Evolutionary conservation across 176 grass and related monocot species (phyloP).

Genomic region (Oryza glumipatula): DNA sequence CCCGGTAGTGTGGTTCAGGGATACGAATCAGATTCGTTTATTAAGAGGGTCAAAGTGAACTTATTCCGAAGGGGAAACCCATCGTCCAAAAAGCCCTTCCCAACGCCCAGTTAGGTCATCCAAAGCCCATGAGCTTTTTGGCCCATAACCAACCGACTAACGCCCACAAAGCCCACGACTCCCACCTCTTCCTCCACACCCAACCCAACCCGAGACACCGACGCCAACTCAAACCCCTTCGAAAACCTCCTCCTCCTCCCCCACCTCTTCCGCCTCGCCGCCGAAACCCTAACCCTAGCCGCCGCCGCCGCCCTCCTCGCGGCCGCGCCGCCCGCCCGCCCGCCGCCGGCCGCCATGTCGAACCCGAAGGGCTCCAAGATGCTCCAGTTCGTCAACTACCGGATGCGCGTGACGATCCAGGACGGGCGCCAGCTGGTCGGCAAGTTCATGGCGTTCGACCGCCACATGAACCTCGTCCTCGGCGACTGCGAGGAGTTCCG

Average conservation of each 20-base stretch:
- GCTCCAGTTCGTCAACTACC: conserved; percentile 98
- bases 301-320: background rate
- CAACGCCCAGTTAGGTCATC: background rate
- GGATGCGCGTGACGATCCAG: conserved; percentile 98
- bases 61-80: too few species aligned
- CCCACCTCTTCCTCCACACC: background rate
- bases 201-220: background rate
- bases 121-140: background rate
- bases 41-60: too few species aligned
- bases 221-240: conserved; percentile 46
- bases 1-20: too few species aligned
- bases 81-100: background rate
- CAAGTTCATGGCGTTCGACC: conserved; percentile 99
- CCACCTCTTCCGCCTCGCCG: background rate
- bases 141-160: conserved; percentile 4
- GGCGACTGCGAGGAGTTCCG: conserved; percentile 99
- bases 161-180: conserved; percentile 13
- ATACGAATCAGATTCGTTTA: too few species aligned
- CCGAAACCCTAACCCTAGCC: conserved; percentile 59
- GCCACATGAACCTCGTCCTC: conserved; percentile 99
- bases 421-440: conserved; percentile 93
- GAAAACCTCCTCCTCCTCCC: conserved; percentile 21
- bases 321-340: background rate
- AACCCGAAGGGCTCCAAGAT: conserved; percentile 99
- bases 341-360: conserved; percentile 61